Evolutionary conservation across 345 rosid genomes (phyloP).

Genomic region (Populus davidiana): DNA sequence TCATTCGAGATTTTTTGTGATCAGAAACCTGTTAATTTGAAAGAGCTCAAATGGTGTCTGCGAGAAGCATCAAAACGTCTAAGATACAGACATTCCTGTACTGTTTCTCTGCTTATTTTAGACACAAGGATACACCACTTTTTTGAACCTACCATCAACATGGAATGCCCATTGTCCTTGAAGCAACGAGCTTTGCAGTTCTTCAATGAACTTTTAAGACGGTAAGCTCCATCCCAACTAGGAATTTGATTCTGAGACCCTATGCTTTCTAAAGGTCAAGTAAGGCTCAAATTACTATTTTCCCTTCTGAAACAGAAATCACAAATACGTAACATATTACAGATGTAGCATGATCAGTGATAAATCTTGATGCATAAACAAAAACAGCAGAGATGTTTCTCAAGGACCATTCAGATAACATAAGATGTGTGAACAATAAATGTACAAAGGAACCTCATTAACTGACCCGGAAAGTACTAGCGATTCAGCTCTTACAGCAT

Average conservation of each 20-base stretch:
- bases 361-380: not conserved
- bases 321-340: not conserved
- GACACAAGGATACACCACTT: not conserved
- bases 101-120: not conserved
- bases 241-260: constrained; percentile 30
- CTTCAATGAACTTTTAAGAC: constrained; percentile 43
- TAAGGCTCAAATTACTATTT: not conserved
- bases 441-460: not conserved
- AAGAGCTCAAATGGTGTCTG: not conserved
- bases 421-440: not conserved
- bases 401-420: not conserved
- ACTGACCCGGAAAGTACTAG: constrained; percentile 65
- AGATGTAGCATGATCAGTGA: not conserved
- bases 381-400: not conserved
- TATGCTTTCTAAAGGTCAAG: not conserved
- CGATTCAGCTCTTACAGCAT: constrained; percentile 82
- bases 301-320: not conserved
- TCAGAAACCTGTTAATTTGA: not conserved
- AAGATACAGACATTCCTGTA: not conserved
- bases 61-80: not conserved
- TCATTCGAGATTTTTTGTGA: not conserved
- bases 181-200: constrained; percentile 61
- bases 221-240: constrained; percentile 57
- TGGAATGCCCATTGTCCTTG: constrained; percentile 70
- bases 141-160: constrained; percentile 49